phyloP scores from a whole-genome alignment of 805 yeast genomes.

The Ogataea neopini region DNA sequence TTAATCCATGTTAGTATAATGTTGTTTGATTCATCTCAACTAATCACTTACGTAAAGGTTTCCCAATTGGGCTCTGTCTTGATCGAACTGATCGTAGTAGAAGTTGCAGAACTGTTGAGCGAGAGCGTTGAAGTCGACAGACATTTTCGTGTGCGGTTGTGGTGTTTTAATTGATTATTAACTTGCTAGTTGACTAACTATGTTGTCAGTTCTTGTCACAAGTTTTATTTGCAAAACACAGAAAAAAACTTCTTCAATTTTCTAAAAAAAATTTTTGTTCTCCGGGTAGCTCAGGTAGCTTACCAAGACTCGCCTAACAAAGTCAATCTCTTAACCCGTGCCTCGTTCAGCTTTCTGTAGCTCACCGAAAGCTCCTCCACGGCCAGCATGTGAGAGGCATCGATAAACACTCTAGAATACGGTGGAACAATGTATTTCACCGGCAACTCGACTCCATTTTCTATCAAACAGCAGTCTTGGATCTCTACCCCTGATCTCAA shows the following conservation, averaged over 20 bases:
- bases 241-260: conserved; percentile 1
- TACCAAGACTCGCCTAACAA: conserved; percentile 10
- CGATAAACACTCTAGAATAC: conserved; percentile 41
- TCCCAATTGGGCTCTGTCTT: conserved; percentile 89
- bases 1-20: not conserved
- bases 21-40: not conserved
- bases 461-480: conserved; percentile 54
- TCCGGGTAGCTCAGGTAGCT: conserved; percentile 3
- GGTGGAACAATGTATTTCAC: conserved; percentile 51
- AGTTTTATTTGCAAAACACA: not conserved
- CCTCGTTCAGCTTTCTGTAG: conserved; percentile 32
- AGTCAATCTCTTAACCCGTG: conserved; percentile 6
- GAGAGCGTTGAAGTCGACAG: conserved; percentile 38
- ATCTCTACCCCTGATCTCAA: conserved; percentile 41
- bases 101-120: conserved; percentile 83
- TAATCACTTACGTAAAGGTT: conserved; percentile 66
- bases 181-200: not conserved
- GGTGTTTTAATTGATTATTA: not conserved
- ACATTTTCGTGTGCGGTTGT: conserved; percentile 22
- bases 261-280: not conserved
- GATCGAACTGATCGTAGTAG: conserved; percentile 93
- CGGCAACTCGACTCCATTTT: conserved; percentile 43
- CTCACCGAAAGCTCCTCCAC: conserved; percentile 28
- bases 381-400: conserved; percentile 6
- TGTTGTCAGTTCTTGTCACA: not conserved